Evolutionary conservation across 192 early-diverging fungal species (phyloP).

Genomic region (Endogone sp.): DNA sequence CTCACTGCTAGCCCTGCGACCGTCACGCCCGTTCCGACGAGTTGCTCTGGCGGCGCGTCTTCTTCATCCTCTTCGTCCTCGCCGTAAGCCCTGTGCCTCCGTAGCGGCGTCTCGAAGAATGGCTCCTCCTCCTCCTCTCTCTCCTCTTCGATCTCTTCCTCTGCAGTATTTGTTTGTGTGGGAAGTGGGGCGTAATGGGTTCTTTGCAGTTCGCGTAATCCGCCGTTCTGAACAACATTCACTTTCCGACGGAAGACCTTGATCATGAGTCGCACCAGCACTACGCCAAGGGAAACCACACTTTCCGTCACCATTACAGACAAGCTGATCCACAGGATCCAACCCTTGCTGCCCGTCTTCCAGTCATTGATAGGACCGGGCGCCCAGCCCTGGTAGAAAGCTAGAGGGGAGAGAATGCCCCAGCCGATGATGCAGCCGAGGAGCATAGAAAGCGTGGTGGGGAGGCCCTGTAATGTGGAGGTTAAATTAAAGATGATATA

Average conservation of each 20-base stretch:
- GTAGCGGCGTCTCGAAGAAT: too few relatives aligned
- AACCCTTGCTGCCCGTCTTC: constrained; percentile 66
- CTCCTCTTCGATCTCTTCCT: constrained; percentile 21
- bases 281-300: constrained; percentile 53
- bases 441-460: constrained; percentile 69
- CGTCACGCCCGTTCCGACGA: constrained; percentile 61
- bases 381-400: constrained; percentile 68
- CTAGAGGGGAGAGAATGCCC: constrained; percentile 69
- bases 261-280: constrained; percentile 30
- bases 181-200: constrained; percentile 11
- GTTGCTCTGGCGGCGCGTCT: constrained; percentile 44
- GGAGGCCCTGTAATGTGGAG: constrained; percentile 42
- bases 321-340: constrained; percentile 79
- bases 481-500: too few relatives aligned
- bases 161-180: not conserved
- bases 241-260: constrained; percentile 26
- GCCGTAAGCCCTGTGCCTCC: too few relatives aligned
- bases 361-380: constrained; percentile 64
- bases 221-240: too few relatives aligned
- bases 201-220: constrained; percentile 5
- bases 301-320: constrained; percentile 78
- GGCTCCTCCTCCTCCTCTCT: constrained; percentile 19
- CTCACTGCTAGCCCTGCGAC: constrained; percentile 63
- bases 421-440: constrained; percentile 67
- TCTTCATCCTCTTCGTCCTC: constrained; percentile 22